Base-by-base conservation (phyloP, 2,329 filamentous ascomycete genomes). In the Geosmithia morbida region DNA sequence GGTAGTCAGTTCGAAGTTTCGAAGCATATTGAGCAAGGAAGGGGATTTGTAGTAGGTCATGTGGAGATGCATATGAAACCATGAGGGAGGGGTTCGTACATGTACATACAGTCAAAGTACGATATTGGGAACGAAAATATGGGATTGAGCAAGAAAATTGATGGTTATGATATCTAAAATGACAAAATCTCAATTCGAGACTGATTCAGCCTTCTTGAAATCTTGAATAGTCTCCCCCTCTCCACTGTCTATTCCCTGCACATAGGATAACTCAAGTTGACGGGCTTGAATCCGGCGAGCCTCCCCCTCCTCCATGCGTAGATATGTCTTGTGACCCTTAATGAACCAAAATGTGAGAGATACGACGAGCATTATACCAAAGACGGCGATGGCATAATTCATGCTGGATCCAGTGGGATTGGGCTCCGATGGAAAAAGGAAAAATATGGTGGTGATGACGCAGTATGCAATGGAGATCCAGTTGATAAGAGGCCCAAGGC, bases 301-400 rank as follows among this genome's bases (percentile, higher is more conserved):
- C 45, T 46, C 39, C 3, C 26, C 48, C 14, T 45, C 42, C 14
- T 17, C 26, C 41, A 30, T 43, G 19, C 66, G 54, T 69, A 71
- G 5, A 67, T 56, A 66, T 62, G n/a, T 61, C 18, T 52, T 52
- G 17, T 58, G 58, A 1, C 67, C 68, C 49, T 59, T 59, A 19
- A 66, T 50, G 42, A 69, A 61, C 67, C 67, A 71, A 46, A 69
- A 70, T 0, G 54, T 58, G 6, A 67, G 17, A 0, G 67, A 57
- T 7, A 71, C 61, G 2, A 68, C 57, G 39, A 71, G 48, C 66
- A 71, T 67, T 7, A 71, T 59, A 1, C 66, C 68, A 53, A 71
- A 71, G 0, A 70, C 68, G 0, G 63, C 68, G 49, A 71, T 69
- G 1, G 68, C 68, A 49, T 66, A 71, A 51, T 71, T 71, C 68